Evolutionary conservation across 345 rosid species (phyloP).

Genomic region (Pistacia vera): DNA sequence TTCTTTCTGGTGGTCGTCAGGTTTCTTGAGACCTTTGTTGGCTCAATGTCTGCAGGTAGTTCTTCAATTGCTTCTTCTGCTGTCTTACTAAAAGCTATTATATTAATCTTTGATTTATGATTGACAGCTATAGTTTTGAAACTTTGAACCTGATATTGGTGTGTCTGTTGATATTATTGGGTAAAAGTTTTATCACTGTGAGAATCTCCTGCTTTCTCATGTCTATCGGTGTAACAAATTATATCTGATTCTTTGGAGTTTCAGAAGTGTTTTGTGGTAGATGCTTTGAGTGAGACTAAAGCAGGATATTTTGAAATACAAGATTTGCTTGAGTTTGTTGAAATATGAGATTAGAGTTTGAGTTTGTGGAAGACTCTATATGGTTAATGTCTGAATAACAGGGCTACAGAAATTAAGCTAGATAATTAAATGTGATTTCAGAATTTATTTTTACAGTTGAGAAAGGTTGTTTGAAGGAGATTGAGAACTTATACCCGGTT

Average conservation of each 20-base stretch:
- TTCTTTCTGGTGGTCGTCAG: constrained; percentile 80
- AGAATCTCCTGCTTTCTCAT: neutral
- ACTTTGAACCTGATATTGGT: neutral
- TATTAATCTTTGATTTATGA: neutral
- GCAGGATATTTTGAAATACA: neutral
- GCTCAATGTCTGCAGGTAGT: constrained; percentile 96
- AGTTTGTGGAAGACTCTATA: neutral
- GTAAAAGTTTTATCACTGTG: neutral
- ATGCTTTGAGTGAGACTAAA: neutral
- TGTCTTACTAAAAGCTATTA: constrained; percentile 6
- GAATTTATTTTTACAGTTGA: neutral
- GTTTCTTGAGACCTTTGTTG: constrained; percentile 97
- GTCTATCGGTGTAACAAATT: too few species aligned
- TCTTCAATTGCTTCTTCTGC: constrained; percentile 20
- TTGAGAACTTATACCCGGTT: neutral
- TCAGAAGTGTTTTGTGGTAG: neutral
- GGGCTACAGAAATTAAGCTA: neutral
- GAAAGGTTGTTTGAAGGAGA: neutral
- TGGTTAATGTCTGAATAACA: neutral
- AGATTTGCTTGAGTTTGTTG: neutral
- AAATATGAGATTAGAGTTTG: neutral
- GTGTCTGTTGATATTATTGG: neutral
- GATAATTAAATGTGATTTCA: neutral
- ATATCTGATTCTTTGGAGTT: neutral
- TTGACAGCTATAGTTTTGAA: neutral